Percentiles rank a stretch among this genome's conserved stretches.
Conservation (phyloP, 768 basidiomycete genomes). For the Hericium rajendrae region DNA sequence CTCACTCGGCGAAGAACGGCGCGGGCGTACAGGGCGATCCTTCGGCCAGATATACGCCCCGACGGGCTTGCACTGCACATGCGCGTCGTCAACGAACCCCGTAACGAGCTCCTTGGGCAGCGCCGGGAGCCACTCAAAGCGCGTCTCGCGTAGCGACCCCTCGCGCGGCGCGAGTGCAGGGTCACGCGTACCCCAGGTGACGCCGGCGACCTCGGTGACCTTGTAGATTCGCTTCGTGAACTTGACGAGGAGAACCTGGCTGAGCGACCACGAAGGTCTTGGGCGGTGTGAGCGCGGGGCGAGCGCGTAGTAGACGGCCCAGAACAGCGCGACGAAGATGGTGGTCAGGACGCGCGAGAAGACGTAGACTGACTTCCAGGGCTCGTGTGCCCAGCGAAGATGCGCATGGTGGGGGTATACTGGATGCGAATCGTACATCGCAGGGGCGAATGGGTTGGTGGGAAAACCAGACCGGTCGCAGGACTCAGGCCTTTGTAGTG, state of each 20-base stretch:
- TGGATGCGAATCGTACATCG: constrained; percentile 3
- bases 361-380: constrained; percentile 23
- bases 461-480: too few relatives aligned
- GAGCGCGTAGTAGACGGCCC: constrained; percentile 35
- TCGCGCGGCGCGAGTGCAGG: constrained; percentile 28
- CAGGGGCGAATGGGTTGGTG: too few relatives aligned
- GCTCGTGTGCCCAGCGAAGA: constrained; percentile 35
- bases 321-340: constrained; percentile 34
- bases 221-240: constrained; percentile 43
- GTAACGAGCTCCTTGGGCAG: constrained; percentile 25
- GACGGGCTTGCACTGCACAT: constrained; percentile 32
- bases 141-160: constrained; percentile 31
- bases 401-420: constrained; percentile 26
- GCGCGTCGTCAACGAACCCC: constrained; percentile 31
- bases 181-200: constrained; percentile 43
- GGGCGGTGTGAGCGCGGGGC: constrained; percentile 36
- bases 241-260: constrained; percentile 39
- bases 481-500: too few relatives aligned
- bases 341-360: constrained; percentile 29
- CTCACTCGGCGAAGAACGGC: neutral
- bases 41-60: constrained; percentile 43
- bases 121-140: constrained; percentile 39
- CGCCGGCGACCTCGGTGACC: constrained; percentile 46
- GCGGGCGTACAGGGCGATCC: constrained; percentile 16
- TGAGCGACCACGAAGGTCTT: constrained; percentile 39